Conservation (phyloP, 306 rosid species). For the Sesbania bispinosa region DNA sequence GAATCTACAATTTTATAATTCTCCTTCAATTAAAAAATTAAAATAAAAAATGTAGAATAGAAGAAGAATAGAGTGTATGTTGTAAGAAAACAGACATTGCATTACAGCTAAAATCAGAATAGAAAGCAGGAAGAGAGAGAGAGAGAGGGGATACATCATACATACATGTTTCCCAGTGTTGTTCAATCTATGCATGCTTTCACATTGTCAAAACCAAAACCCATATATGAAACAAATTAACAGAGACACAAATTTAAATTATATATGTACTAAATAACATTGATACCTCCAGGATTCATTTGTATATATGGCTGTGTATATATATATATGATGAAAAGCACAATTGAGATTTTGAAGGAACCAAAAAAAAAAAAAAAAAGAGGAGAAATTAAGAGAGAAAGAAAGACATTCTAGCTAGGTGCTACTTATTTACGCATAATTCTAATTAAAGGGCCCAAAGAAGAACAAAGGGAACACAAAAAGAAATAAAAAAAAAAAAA, state of each 20-base stretch:
- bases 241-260: no score
- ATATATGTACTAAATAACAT: no score
- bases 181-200: conserved; percentile 14
- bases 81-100: conserved; percentile 19
- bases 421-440: conserved; percentile 66
- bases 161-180: conserved; percentile 8
- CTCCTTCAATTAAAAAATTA: neutral
- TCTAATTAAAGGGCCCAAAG: conserved; percentile 22
- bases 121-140: conserved; percentile 8
- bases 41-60: neutral
- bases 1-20: conserved; percentile 26
- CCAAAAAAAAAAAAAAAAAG: neutral
- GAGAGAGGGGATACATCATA: no score
- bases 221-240: neutral
- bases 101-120: conserved; percentile 7
- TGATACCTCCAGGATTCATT: conserved; percentile 17
- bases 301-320: conserved; percentile 18
- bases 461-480: neutral
- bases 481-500: neutral
- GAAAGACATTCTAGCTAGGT: no score
- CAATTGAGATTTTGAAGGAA: neutral
- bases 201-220: conserved; percentile 23
- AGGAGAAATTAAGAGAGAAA: neutral
- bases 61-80: neutral
- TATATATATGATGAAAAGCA: conserved; percentile 22